Conservation (phyloP, 2,329 filamentous ascomycete genomes). For the Xylogone sp. region DNA sequence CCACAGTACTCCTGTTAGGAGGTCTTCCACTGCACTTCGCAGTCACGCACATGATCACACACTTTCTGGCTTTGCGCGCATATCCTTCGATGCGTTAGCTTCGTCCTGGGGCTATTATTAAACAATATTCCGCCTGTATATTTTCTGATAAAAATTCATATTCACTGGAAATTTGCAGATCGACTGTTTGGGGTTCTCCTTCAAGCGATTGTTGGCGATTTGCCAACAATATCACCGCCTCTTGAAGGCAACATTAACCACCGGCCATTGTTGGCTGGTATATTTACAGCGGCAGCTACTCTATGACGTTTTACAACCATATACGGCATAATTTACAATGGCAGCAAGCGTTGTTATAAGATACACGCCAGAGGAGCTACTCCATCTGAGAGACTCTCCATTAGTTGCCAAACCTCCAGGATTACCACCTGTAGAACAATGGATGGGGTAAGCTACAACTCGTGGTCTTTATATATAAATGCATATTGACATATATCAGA, state of each 20-base stretch:
- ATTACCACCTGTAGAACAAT: conserved; percentile 83
- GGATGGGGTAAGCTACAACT: conserved; percentile 73
- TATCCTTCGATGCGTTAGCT: neutral
- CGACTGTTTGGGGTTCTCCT: neutral
- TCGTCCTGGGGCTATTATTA: neutral
- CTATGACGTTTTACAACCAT: neutral
- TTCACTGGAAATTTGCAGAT: neutral
- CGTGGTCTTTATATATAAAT: neutral
- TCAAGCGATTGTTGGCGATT: neutral
- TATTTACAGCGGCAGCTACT: neutral
- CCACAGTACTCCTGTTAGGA: too few relatives aligned
- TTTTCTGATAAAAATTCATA: neutral
- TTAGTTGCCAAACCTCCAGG: conserved; percentile 75
- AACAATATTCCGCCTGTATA: neutral
- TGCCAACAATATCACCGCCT: neutral
- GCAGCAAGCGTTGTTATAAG: conserved; percentile 25
- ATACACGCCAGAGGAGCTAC: conserved; percentile 75
- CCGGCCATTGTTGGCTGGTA: neutral
- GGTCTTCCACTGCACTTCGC: neutral
- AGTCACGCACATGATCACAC: neutral
- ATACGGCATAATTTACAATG: neutral
- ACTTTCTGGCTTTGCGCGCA: neutral
- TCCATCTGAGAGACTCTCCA: conserved; percentile 75
- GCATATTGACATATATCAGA: conserved; percentile 20
- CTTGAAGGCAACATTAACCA: neutral